These are phyloP conservation scores for Camellia granthamiana DNA, from an alignment of 148 eudicot species.

Conservation along the genomic window DNA sequence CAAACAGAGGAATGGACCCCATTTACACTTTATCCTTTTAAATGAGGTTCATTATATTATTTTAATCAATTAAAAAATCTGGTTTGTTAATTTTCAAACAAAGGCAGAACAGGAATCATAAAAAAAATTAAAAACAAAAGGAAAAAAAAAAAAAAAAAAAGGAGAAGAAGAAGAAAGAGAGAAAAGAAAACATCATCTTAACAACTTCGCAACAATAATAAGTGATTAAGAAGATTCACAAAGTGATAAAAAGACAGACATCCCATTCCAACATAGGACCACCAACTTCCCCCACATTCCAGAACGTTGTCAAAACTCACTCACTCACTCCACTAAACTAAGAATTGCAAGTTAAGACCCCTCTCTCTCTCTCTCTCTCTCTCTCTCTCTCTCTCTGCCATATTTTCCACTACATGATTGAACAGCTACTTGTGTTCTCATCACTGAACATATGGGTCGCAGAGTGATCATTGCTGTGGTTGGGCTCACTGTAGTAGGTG, in stretches of 20 bases:
- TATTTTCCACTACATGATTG: constrained; percentile 42
- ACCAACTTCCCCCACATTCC: too few species aligned
- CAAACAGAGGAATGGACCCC: too few species aligned
- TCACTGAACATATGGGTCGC: constrained; percentile 48
- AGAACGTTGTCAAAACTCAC: background rate
- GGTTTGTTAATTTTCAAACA: background rate
- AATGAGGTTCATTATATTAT: too few species aligned
- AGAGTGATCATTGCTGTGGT: constrained; percentile 25
- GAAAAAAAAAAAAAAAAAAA: too few species aligned
- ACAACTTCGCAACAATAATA: background rate
- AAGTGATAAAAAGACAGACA: background rate
- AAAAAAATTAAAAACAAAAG: background rate
- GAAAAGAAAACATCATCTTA: background rate
- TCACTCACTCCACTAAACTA: background rate
- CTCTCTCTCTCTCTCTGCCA: background rate
- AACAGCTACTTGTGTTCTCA: constrained; percentile 59
- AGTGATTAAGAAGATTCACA: background rate
- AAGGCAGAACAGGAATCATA: background rate
- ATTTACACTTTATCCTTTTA: too few species aligned
- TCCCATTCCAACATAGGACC: background rate
- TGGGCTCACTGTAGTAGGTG: constrained; percentile 30
- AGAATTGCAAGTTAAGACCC: background rate
- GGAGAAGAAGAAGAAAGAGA: background rate
- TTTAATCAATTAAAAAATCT: too few species aligned
- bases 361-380: background rate